Conservation (phyloP, 768 basidiomycete genomes). For the Agaricus sinodeliciosus region DNA sequence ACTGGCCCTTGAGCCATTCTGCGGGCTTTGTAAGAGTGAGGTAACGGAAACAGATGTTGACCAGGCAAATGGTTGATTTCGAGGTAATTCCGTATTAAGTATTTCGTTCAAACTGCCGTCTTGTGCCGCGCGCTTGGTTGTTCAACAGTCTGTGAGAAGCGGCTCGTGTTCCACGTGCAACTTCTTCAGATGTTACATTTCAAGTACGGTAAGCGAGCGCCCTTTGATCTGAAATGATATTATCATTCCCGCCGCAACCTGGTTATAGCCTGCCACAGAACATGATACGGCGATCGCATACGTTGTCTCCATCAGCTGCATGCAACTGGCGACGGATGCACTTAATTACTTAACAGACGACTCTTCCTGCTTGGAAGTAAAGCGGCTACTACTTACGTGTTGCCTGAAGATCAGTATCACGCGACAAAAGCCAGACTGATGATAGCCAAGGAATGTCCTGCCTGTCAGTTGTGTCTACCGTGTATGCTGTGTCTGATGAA, state of each 20-base stretch:
- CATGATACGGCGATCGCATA: no score
- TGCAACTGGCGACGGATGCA: no score
- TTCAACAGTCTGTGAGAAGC: slow-evolving; percentile 1
- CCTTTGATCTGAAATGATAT: no score
- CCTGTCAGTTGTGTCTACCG: no score
- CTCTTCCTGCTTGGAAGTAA: no score
- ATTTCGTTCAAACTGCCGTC: slow-evolving; percentile 1
- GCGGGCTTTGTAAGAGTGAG: slow-evolving; percentile 10
- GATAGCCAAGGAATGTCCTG: neutral
- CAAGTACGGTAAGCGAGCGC: neutral
- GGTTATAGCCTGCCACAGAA: no score
- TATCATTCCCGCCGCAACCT: no score
- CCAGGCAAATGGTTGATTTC: slow-evolving; percentile 4
- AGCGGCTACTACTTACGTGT: no score
- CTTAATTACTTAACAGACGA: no score
- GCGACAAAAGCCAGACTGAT: no score
- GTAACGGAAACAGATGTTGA: slow-evolving; percentile 9
- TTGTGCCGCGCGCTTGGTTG: neutral
- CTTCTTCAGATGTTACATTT: neutral
- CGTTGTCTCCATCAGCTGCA: neutral
- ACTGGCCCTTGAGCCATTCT: slow-evolving; percentile 27
- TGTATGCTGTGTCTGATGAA: neutral
- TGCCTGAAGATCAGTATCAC: no score
- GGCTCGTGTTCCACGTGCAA: slow-evolving; percentile 4
- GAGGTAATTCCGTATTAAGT: neutral